Conservation (phyloP, 2,329 filamentous ascomycete species). For the Fulvia fulva region DNA sequence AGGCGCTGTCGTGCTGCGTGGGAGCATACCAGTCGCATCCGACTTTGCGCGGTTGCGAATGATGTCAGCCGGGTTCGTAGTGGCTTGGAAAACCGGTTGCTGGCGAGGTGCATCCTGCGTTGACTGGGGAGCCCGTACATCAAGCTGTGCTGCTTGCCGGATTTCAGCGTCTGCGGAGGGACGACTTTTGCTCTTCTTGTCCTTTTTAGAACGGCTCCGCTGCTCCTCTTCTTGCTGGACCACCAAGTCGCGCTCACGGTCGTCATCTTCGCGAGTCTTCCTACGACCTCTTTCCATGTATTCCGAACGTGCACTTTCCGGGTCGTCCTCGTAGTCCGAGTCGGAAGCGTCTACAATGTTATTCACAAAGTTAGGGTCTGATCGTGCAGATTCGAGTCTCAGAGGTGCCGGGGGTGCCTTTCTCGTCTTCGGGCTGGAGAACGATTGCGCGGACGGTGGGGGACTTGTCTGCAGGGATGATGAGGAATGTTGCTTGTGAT, state of each 20-base stretch:
- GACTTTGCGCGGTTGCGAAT: constrained; percentile 27
- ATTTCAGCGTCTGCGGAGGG: constrained; percentile 24
- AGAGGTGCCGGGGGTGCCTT: constrained; percentile 84
- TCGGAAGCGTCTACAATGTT: constrained; percentile 61
- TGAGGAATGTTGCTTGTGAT: constrained; percentile 11
- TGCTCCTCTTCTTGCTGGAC: constrained; percentile 59
- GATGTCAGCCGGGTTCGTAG: constrained; percentile 26
- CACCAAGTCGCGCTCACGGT: constrained; percentile 69
- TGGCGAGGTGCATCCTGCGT: constrained; percentile 13
- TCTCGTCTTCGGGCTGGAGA: constrained; percentile 44
- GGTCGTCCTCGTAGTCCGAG: constrained; percentile 77
- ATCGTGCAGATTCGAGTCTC: constrained; percentile 50
- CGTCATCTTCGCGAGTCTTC: constrained; percentile 84
- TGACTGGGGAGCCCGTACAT: constrained; percentile 7
- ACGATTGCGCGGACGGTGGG: constrained; percentile 15
- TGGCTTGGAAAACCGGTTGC: constrained; percentile 16
- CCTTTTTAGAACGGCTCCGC: constrained; percentile 71
- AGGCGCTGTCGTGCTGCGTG: constrained; percentile 36
- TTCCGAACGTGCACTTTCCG: constrained; percentile 43
- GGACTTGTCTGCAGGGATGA: constrained; percentile 17
- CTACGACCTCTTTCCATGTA: constrained; percentile 61
- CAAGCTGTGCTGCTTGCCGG: constrained; percentile 9
- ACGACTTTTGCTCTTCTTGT: constrained; percentile 54
- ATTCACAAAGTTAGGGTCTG: constrained; percentile 18
- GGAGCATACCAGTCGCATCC: constrained; percentile 23